A percentile compares a stretch with the other conserved stretches of the same genome.
phyloP scores from a whole-genome alignment of 2,329 filamentous ascomycete genomes.

The Verticillium dahliae region DNA sequence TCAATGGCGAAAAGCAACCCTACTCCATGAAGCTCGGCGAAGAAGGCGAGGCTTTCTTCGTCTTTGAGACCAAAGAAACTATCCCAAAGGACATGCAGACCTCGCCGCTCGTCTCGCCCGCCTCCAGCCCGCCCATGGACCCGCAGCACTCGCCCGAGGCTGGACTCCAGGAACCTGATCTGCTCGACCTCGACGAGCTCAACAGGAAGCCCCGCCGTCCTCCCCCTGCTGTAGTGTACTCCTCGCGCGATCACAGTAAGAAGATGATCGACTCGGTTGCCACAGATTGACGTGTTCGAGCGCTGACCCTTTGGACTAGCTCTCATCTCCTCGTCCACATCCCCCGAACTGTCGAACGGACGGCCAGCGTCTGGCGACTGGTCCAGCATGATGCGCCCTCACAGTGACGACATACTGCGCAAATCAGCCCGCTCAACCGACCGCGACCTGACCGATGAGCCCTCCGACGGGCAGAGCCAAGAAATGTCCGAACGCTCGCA shows the following conservation, averaged over 20 bases:
- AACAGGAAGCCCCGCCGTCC: constrained; percentile 35
- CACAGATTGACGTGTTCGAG: neutral
- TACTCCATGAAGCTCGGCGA: constrained; percentile 99
- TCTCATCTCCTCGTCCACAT: constrained; percentile 21
- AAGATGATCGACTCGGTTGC: neutral
- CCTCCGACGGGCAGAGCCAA: constrained; percentile 28
- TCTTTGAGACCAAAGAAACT: constrained; percentile 88
- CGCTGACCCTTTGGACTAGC: neutral
- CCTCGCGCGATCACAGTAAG: constrained; percentile 14
- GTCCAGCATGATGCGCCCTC: constrained; percentile 35
- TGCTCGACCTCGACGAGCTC: constrained; percentile 56
- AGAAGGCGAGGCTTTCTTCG: constrained; percentile 96
- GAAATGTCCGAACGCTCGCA: constrained; percentile 52
- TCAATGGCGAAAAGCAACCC: constrained; percentile 86
- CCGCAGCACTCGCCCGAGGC: constrained; percentile 34
- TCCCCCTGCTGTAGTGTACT: constrained; percentile 34
- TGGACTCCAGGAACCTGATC: constrained; percentile 61
- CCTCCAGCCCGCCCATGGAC: constrained; percentile 69
- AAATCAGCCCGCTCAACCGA: constrained; percentile 32
- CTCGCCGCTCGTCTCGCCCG: constrained; percentile 85
- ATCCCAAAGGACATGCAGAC: constrained; percentile 94
- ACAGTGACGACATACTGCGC: constrained; percentile 50
- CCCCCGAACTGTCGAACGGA: constrained; percentile 41
- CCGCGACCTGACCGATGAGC: constrained; percentile 28
- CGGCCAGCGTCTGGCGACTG: constrained; percentile 45